Evolutionary conservation across 1,139 yeast species (phyloP).

Genomic region (Candida tetrigidarum): DNA sequence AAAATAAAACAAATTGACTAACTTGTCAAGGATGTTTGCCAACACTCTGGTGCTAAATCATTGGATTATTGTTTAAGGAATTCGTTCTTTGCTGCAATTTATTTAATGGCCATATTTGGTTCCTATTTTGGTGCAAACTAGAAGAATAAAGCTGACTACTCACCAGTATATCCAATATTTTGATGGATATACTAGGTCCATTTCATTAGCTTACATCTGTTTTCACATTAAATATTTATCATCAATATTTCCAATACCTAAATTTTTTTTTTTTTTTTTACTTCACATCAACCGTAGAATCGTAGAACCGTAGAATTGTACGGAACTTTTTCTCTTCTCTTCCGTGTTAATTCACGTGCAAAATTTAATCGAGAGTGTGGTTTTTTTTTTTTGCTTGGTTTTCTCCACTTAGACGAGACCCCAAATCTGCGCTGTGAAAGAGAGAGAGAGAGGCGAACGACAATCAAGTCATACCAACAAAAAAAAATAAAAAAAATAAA

Average conservation of each 20-base stretch:
- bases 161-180: conserved; percentile 56
- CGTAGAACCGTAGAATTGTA: no score
- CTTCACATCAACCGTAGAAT: no score
- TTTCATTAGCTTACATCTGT: conserved; percentile 51
- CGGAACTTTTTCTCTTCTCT: no score
- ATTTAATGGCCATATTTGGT: conserved; percentile 59
- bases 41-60: conserved; percentile 92
- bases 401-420: neutral
- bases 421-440: neutral
- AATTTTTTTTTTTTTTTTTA: no score
- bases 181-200: conserved; percentile 64
- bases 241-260: neutral
- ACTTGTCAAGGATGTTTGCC: conserved; percentile 60
- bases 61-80: conserved; percentile 10
- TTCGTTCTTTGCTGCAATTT: neutral
- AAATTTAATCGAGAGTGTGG: neutral
- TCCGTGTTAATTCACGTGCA: conserved; percentile 5
- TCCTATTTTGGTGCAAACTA: conserved; percentile 98
- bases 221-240: conserved; percentile 3
- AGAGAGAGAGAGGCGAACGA: neutral
- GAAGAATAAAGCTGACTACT: conserved; percentile 71
- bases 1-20: conserved; percentile 4
- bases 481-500: neutral
- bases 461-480: neutral
- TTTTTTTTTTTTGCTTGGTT: neutral